phyloP scores from a whole-genome alignment of 495 filamentous ascomycete genomes.

The Astrocystis sublimbata region DNA sequence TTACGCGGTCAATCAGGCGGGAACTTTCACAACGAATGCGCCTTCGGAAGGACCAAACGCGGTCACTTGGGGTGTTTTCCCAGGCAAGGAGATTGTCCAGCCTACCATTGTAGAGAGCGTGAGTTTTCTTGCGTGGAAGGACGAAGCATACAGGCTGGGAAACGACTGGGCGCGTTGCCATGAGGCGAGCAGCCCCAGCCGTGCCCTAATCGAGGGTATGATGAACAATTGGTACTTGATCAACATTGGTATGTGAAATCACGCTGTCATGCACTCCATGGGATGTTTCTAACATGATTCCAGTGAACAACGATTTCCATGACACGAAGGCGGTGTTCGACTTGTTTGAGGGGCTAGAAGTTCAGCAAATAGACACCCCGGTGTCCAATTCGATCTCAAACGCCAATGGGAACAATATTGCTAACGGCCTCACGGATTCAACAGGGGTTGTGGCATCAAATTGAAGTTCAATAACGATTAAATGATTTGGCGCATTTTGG shows the following conservation, averaged over 20 bases:
- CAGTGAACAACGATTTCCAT: slow-evolving; percentile 97
- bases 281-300: neutral
- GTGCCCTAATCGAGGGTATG: slow-evolving; percentile 74
- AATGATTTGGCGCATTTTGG: slow-evolving; percentile 29
- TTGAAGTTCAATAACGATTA: slow-evolving; percentile 16
- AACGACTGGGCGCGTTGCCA: slow-evolving; percentile 94
- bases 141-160: slow-evolving; percentile 92
- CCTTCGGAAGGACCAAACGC: slow-evolving; percentile 87
- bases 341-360: slow-evolving; percentile 76
- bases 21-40: slow-evolving; percentile 82
- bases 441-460: slow-evolving; percentile 17
- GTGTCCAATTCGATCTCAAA: slow-evolving; percentile 5
- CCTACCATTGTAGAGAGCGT: slow-evolving; percentile 99
- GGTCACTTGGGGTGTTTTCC: slow-evolving; percentile 98
- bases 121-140: slow-evolving; percentile 98
- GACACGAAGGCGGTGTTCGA: slow-evolving; percentile 73
- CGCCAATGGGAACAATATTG: slow-evolving; percentile 11
- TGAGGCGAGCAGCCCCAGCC: slow-evolving; percentile 72
- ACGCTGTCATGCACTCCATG: neutral
- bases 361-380: slow-evolving; percentile 62
- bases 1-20: slow-evolving; percentile 82
- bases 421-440: slow-evolving; percentile 27
- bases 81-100: slow-evolving; percentile 97
- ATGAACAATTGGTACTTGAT: slow-evolving; percentile 92
- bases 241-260: slow-evolving; percentile 78